Base-by-base conservation (phyloP, 2,329 filamentous ascomycete species). In the Colletotrichum sp. region DNA sequence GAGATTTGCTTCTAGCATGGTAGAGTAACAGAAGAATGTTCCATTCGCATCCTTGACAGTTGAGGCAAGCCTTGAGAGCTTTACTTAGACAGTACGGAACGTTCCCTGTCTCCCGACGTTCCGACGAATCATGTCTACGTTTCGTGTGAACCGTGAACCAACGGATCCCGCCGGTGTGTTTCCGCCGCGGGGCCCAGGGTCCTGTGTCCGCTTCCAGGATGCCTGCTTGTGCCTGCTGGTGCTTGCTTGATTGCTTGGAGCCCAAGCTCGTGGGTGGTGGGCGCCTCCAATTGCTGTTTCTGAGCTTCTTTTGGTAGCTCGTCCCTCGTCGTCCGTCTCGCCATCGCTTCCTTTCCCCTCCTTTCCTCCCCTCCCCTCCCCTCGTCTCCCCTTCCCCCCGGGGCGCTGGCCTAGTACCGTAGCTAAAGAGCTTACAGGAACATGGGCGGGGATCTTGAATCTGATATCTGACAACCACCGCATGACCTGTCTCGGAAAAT, bases 401-500 rank as follows among this genome's bases (percentile, higher is more conserved):
- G 39, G 39, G 39, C 39, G 18, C 39, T n/a, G 39, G 39, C 18
- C 39, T n/a, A 49, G 39, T 49, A 62, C n/a, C n/a, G 12, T 63
- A 52, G 44, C n/a, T 52, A 52, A 52, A 52, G 44, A 52, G 44
- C 44, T 52, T 52, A 52, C 59, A 36, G 59, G 30, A 30, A 52
- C 39, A 44, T 49, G 26, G 18, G 60, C 28, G 67, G 32, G 57
- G 34, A 67, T 67, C 68, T 65, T 32, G 70, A 59, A 65, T 73
- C 34, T 63, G 44, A 59, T 64, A 65, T 69, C 34, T 60, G 65
- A 66, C 70, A 65, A 39, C 44, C 44, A 55, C 70, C 70, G 71
- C 74, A 65, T 74, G 74, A 76, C 74, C 74, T 74, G 64, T 69
- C 74, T 69, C 49, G 74, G 70, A 69, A 71, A 69, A 34, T 36